phyloP scores from a whole-genome alignment of 2,329 filamentous ascomycete genomes.

The Exophiala sp. region DNA sequence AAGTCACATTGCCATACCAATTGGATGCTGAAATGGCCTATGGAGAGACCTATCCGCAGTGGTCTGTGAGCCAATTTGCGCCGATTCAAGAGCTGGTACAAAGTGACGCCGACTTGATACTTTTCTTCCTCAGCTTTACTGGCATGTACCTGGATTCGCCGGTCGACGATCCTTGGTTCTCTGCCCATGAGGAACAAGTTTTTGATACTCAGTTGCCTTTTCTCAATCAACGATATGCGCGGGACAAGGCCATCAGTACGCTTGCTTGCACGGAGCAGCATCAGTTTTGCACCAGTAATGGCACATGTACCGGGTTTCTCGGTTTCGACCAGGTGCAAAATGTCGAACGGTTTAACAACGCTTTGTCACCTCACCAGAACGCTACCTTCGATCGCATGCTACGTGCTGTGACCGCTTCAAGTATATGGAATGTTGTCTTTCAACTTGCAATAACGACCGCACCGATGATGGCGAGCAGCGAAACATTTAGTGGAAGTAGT shows the following conservation, averaged over 20 bases:
- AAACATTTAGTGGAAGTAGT: no score
- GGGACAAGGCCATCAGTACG: slow-evolving; percentile 16
- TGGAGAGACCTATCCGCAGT: slow-evolving; percentile 1
- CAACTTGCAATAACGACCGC: no score
- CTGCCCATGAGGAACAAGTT: slow-evolving; percentile 12
- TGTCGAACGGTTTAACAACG: slow-evolving; percentile 4
- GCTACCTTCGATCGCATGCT: slow-evolving; percentile 22
- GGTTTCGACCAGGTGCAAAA: slow-evolving; percentile 23
- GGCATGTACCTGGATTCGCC: slow-evolving; percentile 18
- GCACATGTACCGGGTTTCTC: slow-evolving; percentile 13
- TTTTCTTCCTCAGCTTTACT: slow-evolving; percentile 20
- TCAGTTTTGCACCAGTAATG: slow-evolving; percentile 17
- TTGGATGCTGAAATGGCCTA: slow-evolving; percentile 6
- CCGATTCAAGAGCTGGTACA: slow-evolving; percentile 13
- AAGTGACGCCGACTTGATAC: slow-evolving; percentile 9
- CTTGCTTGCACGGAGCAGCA: slow-evolving; percentile 23
- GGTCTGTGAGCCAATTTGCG: slow-evolving; percentile 13
- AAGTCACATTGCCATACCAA: slow-evolving; percentile 19
- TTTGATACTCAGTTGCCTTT: no score
- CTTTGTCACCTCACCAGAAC: slow-evolving; percentile 13
- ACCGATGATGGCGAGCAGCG: slow-evolving; percentile 16
- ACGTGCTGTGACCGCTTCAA: slow-evolving; percentile 10
- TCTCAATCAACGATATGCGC: slow-evolving; percentile 10
- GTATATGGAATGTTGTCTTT: no score
- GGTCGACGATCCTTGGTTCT: slow-evolving; percentile 24